phyloP scores from a whole-genome alignment of 139 green algal genomes.

The Medakamo hakoo region DNA sequence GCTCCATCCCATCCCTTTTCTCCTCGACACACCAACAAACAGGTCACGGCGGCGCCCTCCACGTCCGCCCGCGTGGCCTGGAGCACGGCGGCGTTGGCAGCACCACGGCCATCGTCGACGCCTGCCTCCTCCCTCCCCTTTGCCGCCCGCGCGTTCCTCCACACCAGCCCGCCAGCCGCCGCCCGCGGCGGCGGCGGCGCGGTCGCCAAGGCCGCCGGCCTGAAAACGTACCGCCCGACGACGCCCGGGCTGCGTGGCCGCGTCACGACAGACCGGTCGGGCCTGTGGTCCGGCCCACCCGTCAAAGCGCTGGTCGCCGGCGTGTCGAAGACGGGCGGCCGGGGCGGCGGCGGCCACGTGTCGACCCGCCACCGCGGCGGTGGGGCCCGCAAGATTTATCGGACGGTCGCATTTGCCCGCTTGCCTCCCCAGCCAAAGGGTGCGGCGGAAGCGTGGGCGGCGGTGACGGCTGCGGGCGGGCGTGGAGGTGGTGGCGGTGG shows the following conservation, averaged over 20 bases:
- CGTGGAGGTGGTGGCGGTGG: not conserved
- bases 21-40: too few species aligned
- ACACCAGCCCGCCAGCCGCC: not conserved
- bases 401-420: constrained; percentile 51
- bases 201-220: not conserved
- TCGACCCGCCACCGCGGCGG: constrained; percentile 56
- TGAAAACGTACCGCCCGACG: not conserved
- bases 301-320: constrained; percentile 42
- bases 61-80: too few species aligned
- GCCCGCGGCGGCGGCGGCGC: too few species aligned
- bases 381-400: constrained; percentile 49
- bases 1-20: too few species aligned
- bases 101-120: too few species aligned
- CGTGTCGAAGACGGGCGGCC: constrained; percentile 40
- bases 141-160: not conserved
- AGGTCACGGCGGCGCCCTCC: too few species aligned
- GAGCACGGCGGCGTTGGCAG: too few species aligned
- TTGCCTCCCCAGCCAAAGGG: not conserved
- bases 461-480: not conserved
- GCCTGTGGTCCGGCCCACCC: constrained; percentile 34
- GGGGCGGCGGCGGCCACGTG: constrained; percentile 51
- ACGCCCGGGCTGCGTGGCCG: constrained; percentile 26
- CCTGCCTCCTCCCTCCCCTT: not conserved
- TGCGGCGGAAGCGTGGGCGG: too few species aligned
- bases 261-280: constrained; percentile 37